Evolutionary conservation across 2,329 filamentous ascomycete species (phyloP).

Genomic region (Pyrenochaeta sp.): DNA sequence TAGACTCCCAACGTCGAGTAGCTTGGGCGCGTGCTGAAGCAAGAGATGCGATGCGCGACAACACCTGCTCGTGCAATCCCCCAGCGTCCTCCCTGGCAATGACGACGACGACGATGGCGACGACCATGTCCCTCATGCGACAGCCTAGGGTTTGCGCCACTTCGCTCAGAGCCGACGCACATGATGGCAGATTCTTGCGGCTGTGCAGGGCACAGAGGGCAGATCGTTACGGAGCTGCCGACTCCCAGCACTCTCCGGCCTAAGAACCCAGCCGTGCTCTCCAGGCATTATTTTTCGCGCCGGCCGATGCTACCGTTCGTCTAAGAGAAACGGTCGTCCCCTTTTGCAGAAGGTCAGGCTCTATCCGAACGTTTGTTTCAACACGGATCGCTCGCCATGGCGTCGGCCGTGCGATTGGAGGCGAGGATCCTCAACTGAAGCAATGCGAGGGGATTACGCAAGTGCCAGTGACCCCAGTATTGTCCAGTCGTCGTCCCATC

Average conservation of each 20-base stretch:
- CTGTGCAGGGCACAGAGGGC: conserved; percentile 34
- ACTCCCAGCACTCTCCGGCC: conserved; percentile 13
- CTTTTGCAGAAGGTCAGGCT: conserved; percentile 12
- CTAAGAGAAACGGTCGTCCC: conserved; percentile 23
- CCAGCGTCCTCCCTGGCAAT: conserved; percentile 5
- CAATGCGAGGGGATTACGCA: conserved; percentile 34
- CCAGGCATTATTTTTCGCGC: conserved; percentile 20
- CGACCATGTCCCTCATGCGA: conserved; percentile 13
- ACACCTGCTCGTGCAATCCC: conserved; percentile 23
- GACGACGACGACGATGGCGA: conserved; percentile 17
- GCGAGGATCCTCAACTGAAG: conserved; percentile 30
- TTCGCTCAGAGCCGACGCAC: conserved; percentile 17
- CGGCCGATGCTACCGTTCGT: conserved; percentile 29
- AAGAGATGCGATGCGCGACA: conserved; percentile 20
- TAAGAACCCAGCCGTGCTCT: conserved; percentile 8
- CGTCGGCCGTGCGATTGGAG: conserved; percentile 35
- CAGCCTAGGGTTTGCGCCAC: conserved; percentile 25
- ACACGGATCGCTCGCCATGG: conserved; percentile 21
- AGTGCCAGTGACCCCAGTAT: conserved; percentile 27
- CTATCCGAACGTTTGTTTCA: conserved; percentile 39
- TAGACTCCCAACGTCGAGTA: conserved; percentile 38
- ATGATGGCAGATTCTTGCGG: conserved; percentile 23
- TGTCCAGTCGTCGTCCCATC: conserved; percentile 38
- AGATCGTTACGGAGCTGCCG: conserved; percentile 41
- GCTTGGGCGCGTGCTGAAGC: conserved; percentile 49